Evolutionary conservation across 73 alveolate species (phyloP).

Genomic region (Halteria grandinella): DNA sequence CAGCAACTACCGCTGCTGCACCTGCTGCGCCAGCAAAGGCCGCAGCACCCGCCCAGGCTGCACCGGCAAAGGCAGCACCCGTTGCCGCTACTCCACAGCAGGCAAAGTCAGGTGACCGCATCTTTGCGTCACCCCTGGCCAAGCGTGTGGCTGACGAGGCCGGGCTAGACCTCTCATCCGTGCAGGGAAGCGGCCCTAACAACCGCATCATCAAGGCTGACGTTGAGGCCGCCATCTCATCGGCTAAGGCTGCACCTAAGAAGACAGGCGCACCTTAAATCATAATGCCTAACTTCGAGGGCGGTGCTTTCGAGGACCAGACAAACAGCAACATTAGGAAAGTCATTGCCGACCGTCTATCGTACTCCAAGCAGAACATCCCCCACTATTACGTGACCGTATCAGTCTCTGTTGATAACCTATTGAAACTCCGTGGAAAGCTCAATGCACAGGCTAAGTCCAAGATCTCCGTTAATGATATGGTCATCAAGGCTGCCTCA

Average conservation of each 20-base stretch:
- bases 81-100: no score
- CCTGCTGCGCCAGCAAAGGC: slow-evolving; percentile 52
- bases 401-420: slow-evolving; percentile 72
- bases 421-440: slow-evolving; percentile 65
- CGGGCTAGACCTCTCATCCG: slow-evolving; percentile 50
- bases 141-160: slow-evolving; percentile 60
- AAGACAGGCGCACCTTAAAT: background rate
- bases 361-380: slow-evolving; percentile 74
- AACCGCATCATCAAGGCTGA: slow-evolving; percentile 78
- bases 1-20: slow-evolving; percentile 61
- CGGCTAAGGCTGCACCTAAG: no score
- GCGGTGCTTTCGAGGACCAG: background rate
- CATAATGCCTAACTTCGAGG: background rate
- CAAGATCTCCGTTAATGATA: slow-evolving; percentile 83
- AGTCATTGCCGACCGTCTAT: slow-evolving; percentile 76
- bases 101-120: slow-evolving; percentile 27
- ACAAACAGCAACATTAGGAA: slow-evolving; percentile 54
- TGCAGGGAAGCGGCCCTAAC: slow-evolving; percentile 80
- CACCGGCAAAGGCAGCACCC: slow-evolving; percentile 34
- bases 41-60: slow-evolving; percentile 57
- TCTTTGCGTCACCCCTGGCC: slow-evolving; percentile 78
- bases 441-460: slow-evolving; percentile 66
- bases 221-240: slow-evolving; percentile 59
- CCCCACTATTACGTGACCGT: slow-evolving; percentile 90
- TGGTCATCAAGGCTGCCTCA: slow-evolving; percentile 74